phyloP scores from a whole-genome alignment of 768 basidiomycete genomes.

The Leucosporidium yakuticum region DNA sequence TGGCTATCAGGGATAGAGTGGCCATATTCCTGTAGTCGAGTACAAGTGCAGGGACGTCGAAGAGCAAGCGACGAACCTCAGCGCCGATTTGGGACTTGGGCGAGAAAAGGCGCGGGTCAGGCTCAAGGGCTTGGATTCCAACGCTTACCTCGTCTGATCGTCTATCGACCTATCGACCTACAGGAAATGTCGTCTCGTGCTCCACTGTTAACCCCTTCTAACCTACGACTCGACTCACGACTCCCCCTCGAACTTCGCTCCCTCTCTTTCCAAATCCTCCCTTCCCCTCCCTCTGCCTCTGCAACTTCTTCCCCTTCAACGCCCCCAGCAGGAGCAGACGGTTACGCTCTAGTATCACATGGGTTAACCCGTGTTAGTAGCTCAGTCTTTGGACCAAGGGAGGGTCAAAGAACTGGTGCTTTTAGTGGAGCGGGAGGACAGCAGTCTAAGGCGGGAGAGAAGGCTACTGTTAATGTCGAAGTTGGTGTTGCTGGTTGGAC shows the following conservation, averaged over 20 bases:
- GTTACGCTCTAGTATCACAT: slow-evolving; percentile 73
- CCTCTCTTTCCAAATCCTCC: slow-evolving; percentile 63
- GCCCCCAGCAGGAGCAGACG: slow-evolving; percentile 67
- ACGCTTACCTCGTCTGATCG: no score
- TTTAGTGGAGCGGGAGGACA: slow-evolving; percentile 17
- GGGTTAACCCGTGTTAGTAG: slow-evolving; percentile 87
- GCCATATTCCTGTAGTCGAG: no score
- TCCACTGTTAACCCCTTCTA: slow-evolving; percentile 34
- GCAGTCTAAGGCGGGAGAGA: slow-evolving; percentile 58
- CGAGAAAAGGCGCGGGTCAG: no score
- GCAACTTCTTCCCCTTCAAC: background rate
- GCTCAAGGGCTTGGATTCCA: no score
- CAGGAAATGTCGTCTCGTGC: slow-evolving; percentile 26
- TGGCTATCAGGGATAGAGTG: no score
- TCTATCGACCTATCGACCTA: no score
- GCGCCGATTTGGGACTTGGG: no score
- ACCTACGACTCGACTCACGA: slow-evolving; percentile 82
- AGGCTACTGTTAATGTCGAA: slow-evolving; percentile 83
- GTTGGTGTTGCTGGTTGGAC: slow-evolving; percentile 82
- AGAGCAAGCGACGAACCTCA: no score
- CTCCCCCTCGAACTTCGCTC: slow-evolving; percentile 86
- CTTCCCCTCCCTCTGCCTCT: slow-evolving; percentile 8
- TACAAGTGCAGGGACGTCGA: no score
- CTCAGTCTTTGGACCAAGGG: slow-evolving; percentile 88
- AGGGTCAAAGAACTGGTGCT: slow-evolving; percentile 66